Conservation (phyloP, 106 monocot species). For the Hemerocallis citrina region DNA sequence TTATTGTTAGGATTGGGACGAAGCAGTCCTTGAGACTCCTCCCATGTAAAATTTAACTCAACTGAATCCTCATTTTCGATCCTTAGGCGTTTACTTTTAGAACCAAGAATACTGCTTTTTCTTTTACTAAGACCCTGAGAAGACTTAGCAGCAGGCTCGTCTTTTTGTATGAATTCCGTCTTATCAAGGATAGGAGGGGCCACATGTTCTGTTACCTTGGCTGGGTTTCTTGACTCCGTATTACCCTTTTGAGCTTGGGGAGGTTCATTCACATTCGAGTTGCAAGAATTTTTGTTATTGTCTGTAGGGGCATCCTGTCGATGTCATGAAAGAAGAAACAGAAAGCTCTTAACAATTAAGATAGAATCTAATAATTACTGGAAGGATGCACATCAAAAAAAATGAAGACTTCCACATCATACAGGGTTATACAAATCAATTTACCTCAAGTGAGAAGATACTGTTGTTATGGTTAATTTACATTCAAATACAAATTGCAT, state of each 20-base stretch:
- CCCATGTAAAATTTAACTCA: slow-evolving; percentile 74
- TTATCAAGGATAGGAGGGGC: slow-evolving; percentile 24
- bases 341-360: not conserved
- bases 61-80: slow-evolving; percentile 76
- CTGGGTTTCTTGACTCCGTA: slow-evolving; percentile 20
- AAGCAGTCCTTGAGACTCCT: slow-evolving; percentile 73
- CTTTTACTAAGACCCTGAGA: slow-evolving; percentile 28
- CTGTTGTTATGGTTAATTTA: too few relatives aligned
- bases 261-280: slow-evolving; percentile 12
- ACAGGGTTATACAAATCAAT: not conserved
- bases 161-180: slow-evolving; percentile 34
- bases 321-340: slow-evolving; percentile 8
- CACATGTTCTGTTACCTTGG: slow-evolving; percentile 19
- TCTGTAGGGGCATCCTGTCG: slow-evolving; percentile 17
- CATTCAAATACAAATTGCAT: too few relatives aligned
- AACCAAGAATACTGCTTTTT: slow-evolving; percentile 35
- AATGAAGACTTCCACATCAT: not conserved
- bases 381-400: slow-evolving; percentile 32
- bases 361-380: slow-evolving; percentile 21
- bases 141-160: slow-evolving; percentile 21
- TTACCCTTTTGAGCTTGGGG: slow-evolving; percentile 20
- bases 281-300: slow-evolving; percentile 8
- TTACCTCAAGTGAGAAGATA: too few relatives aligned
- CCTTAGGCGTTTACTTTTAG: slow-evolving; percentile 54
- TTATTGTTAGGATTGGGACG: slow-evolving; percentile 46